A percentile compares a stretch with the other conserved stretches of the same genome.
Evolutionary conservation across 176 grass and related monocot genomes (phyloP).

Genomic region (Phragmites australis): DNA sequence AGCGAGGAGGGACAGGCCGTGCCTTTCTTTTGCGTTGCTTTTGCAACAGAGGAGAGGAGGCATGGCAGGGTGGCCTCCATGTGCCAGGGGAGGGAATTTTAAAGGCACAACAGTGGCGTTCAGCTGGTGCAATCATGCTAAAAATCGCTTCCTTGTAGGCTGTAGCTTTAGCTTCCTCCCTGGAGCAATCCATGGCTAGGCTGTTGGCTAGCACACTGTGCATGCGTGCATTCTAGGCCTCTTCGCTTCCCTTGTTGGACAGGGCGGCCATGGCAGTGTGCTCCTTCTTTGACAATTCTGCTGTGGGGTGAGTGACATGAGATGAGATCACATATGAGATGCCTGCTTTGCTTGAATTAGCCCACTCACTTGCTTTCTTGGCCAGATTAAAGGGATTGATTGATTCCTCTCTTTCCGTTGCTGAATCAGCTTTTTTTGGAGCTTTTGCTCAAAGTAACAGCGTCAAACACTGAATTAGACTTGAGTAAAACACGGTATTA

Average conservation of each 20-base stretch:
- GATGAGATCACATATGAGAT: constrained; percentile 28
- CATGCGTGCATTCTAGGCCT: background rate
- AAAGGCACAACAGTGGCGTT: constrained; percentile 36
- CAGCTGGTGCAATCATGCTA: constrained; percentile 40
- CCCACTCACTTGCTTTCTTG: background rate
- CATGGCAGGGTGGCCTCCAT: constrained; percentile 36
- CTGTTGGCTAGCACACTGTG: background rate
- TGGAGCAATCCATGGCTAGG: background rate
- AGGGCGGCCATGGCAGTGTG: background rate
- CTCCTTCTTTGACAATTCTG: background rate
- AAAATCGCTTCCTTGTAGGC: constrained; percentile 30
- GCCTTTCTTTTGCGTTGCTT: background rate
- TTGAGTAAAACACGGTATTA: background rate
- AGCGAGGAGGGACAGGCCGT: background rate
- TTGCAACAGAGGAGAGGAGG: background rate
- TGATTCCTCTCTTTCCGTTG: background rate
- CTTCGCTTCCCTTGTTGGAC: background rate
- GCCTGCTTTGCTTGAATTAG: background rate
- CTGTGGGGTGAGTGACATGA: background rate
- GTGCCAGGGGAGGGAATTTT: constrained; percentile 43
- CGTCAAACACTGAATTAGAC: background rate
- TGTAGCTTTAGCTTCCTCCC: background rate
- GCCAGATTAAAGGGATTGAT: background rate
- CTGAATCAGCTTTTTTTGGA: background rate
- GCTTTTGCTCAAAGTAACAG: background rate